Base-by-base conservation (phyloP, 129 eudicot genomes). In the Apium graveolens region DNA sequence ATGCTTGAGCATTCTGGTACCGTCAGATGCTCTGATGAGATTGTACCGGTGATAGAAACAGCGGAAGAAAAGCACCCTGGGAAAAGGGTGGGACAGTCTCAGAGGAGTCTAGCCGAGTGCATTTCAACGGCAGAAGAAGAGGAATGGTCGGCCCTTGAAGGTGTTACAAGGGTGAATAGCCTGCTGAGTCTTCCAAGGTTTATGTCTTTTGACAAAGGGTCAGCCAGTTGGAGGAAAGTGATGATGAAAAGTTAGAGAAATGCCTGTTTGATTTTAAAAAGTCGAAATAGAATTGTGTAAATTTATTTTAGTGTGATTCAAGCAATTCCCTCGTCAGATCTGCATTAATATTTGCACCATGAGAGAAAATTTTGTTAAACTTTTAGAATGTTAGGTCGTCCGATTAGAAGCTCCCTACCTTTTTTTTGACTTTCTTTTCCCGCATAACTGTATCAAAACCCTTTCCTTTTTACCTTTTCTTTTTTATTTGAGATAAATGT, bases 141-240 rank as follows among this genome's bases (percentile, higher is more conserved):
- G 48, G 91, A 87, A 74, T 90, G 96, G 96, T 88, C 96, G 7
- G 96, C 96, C 4, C 90, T 91, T 10, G 96, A 91, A 76, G 96
- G 96, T 27, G 86, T 91, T 60, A 83, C 87, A 13, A 81, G 96
- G 78, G 96, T 91, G 79, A 91, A 91, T 82, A 87, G 95, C 81
- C 82, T 87, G 74, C 68, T 92, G 27, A 86, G 91, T 79, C 79
- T 90, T 63, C 90, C 97, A 9, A 83, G 97, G 84, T 92, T 92
- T 76, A 78, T 88, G 82, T 75, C 86, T 35, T 73, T 82, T 20
- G 93, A 90, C 71, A 92, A 82, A 87, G 79, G 84, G 57, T 86
- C 96, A 71, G 80, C 75, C 20, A 88, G 91, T 83, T 86, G 92
- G 82, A 86, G 97, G 80, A 86, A 88, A 86, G 79, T 86, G 81